Evolutionary conservation across 139 green algal species (phyloP), one percentile per base, ranked within the genome.

Genomic region (Astrephomene gubernaculifera): DNA sequence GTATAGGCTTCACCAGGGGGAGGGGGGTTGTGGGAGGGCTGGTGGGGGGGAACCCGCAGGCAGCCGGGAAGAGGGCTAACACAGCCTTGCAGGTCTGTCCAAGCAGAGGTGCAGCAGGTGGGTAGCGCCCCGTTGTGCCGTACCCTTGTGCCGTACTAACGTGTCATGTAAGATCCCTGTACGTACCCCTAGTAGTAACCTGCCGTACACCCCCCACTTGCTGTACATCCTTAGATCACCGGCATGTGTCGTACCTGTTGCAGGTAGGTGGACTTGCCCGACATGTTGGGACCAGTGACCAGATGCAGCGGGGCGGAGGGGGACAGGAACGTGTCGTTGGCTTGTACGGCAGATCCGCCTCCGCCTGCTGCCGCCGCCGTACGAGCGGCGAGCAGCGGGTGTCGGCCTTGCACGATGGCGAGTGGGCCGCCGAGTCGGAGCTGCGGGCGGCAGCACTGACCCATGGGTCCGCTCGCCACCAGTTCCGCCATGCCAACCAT

Each of bases 191-290:
- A n/a, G n/a, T n/a, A n/a, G n/a, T n/a, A n/a, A n/a, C n/a, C n/a
- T n/a, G n/a, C n/a, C n/a, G n/a, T n/a, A n/a, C n/a, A n/a, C n/a
- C n/a, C n/a, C n/a, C n/a, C n/a, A n/a, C n/a, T n/a, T n/a, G n/a
- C n/a, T n/a, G n/a, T n/a, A n/a, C n/a, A n/a, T n/a, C n/a, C n/a
- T n/a, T n/a, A n/a, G n/a, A n/a, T n/a, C 49, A 57, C 57, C 29
- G 21, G 57, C 57, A 29, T 6, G 22, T 9, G 14, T 43, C 87
- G 45, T 79, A 89, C 91, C 88, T 96, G 92, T 44, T 92, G 91
- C n/a, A 98, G 85, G 90, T 95, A 96, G 0, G 94, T 98, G 80
- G 79, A 91, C 85, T 98, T 98, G 72, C 95, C 95, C 22, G 81
- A 83, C 95, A 96, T 96, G 88, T 96, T 98, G 60, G 95, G 94